phyloP scores from a whole-genome alignment of 1,284 basidiomycete genomes.

The Irpex sp. region DNA sequence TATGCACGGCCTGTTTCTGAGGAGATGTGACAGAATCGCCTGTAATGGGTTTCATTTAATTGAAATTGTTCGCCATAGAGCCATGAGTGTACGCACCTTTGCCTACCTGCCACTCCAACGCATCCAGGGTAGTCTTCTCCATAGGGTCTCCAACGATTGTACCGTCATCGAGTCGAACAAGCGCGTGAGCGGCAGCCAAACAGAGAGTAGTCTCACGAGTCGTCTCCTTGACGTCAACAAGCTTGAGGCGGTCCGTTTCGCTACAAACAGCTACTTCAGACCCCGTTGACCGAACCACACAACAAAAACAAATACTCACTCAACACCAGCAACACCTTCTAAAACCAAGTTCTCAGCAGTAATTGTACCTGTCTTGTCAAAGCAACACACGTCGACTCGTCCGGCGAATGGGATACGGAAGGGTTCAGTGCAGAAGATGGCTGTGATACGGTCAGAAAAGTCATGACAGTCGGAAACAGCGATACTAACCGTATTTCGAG shows the following conservation, averaged over 20 bases:
- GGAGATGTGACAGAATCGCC: slow-evolving; percentile 65
- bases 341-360: slow-evolving; percentile 94
- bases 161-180: slow-evolving; percentile 92
- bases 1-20: slow-evolving; percentile 61
- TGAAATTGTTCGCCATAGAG: background rate
- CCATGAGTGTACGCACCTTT: slow-evolving; percentile 49
- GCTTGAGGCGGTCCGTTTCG: slow-evolving; percentile 53
- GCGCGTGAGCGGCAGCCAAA: slow-evolving; percentile 92
- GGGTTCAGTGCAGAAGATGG: slow-evolving; percentile 96
- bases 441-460: slow-evolving; percentile 35
- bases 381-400: slow-evolving; percentile 94
- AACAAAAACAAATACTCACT: slow-evolving; percentile 47
- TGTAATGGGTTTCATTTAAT: slow-evolving; percentile 26
- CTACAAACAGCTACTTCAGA: slow-evolving; percentile 30
- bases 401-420: slow-evolving; percentile 95
- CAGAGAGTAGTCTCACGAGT: slow-evolving; percentile 80
- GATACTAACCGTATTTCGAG: slow-evolving; percentile 76
- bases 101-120: slow-evolving; percentile 85
- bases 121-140: slow-evolving; percentile 96
- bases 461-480: background rate
- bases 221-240: slow-evolving; percentile 79
- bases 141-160: slow-evolving; percentile 96
- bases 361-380: slow-evolving; percentile 97
- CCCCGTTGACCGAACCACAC: background rate
- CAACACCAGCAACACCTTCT: slow-evolving; percentile 85